Base-by-base conservation (phyloP, 768 basidiomycete species). In the Suillus occidentalis region DNA sequence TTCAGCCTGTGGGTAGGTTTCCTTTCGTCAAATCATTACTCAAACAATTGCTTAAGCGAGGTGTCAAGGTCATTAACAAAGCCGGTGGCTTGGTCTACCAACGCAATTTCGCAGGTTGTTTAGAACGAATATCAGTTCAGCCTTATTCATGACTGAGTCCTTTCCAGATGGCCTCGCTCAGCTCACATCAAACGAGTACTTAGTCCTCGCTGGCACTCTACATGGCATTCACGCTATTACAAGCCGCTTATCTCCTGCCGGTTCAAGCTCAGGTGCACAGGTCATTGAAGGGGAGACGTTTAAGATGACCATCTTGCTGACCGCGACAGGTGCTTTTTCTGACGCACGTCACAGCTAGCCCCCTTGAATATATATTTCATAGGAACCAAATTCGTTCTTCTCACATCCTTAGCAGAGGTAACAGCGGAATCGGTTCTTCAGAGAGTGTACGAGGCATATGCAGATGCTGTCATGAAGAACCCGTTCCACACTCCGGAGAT, bases 211-310 rank as follows among this genome's bases (percentile, higher is more conserved):
- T 3, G 97, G 97, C 52, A 99, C 97, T 16, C 79, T 99, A 43
- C 97, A 99, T 68, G 96, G 97, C 60, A 97, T 99, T 36, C 97
- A 99, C 71, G 97, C 97, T n/a, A 99, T 99, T 70, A 98, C 97
- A 0, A 90, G 91, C 67, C 87, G 93, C 52, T 81, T 99, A 53
- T 94, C 92, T 6, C 97, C 97, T 3, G 86, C 84, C 20, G 91
- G 90, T 5, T 72, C 84, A 25, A 90, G 91, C 73, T 95, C 95
- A 18, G 95, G 95, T 20, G 92, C 90, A 9, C 91, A 98, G 72
- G 89, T 94, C n/a, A 96, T 99, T 68, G 97, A 98, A 73, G 94
- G 90, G 16, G 97, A 99, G 72, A 87, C 89, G 0, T 97, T 98
- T 84, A 98, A 97, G 77, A 89, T 98, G 82, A 92, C 89, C 53